phyloP scores from a whole-genome alignment of 306 rosid genomes.

The Hylodesmum podocarpum region DNA sequence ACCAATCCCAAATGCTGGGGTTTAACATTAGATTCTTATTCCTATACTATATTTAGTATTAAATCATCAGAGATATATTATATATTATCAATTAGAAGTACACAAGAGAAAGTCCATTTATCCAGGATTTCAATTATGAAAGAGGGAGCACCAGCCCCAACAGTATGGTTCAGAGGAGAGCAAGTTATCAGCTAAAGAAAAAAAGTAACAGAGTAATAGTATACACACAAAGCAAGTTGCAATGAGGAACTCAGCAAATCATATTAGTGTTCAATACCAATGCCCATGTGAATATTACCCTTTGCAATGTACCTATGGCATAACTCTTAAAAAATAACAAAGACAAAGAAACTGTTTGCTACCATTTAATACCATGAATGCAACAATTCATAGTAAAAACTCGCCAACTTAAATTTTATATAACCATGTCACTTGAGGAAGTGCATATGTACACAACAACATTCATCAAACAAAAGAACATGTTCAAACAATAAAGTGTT shows the following conservation, averaged over 20 bases:
- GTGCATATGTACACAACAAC: background rate
- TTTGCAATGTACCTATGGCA: background rate
- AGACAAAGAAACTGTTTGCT: background rate
- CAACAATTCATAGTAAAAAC: background rate
- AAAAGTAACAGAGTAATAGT: background rate
- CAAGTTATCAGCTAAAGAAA: background rate
- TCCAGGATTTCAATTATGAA: background rate
- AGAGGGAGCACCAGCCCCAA: background rate
- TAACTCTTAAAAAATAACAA: background rate
- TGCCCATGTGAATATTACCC: background rate
- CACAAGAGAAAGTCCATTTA: background rate
- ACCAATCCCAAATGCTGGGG: background rate
- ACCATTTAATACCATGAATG: background rate
- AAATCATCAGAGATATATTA: background rate
- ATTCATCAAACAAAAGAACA: constrained; percentile 4
- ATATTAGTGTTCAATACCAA: background rate
- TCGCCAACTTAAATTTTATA: background rate
- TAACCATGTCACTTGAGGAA: constrained; percentile 11
- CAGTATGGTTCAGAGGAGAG: background rate
- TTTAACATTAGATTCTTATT: background rate
- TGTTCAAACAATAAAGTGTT: background rate
- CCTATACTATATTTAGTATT: background rate
- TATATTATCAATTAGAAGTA: background rate
- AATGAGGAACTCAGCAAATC: background rate
- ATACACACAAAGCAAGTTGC: background rate